Base-by-base conservation (phyloP, 306 rosid genomes). In the Casuarina glauca region DNA sequence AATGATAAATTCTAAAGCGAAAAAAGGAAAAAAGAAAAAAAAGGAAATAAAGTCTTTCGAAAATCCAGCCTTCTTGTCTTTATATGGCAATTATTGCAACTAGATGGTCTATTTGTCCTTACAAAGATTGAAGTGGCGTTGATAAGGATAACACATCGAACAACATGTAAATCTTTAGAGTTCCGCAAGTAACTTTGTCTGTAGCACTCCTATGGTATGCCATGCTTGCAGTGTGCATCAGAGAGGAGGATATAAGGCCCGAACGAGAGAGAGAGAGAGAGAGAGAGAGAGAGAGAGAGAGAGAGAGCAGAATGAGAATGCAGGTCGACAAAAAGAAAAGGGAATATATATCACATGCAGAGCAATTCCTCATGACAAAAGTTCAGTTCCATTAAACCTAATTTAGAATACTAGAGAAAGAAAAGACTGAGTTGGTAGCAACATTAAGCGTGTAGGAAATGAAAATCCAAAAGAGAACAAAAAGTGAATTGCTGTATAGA, bases 121-220 rank as follows among this genome's bases (percentile, higher is more conserved):
- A 9, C 26, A 39, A 58, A 58, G 32, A 9, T 1, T 39, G 9
- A 72, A 69, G 73, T 57, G 78, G 85, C 70, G 36, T 35, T 43
- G 83, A 83, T 26, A 80, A 77, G 80, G 82, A 76, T 74, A 72
- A 77, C 85, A 81, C 85, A 78, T 70, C 20, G 60, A 60, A 11
- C 53, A 55, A 81, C 32, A 26, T 26, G 32, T 26, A 26, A 26
- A 26, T 26, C 32, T 26, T 26, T 26, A 26, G 76, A 82, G 82
- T 78, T 73, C 52, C 71, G 83, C 88, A 87, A 72, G 83, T 84
- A 80, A 79, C 82, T 60, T 84, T 84, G 76, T 80, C 83, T 75
- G 82, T 82, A 76, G 44, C 70, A 66, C 64, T 67, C 69, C 69
- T 78, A 81, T 82, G 81, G 80, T 20, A 58, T 26, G 64, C 64